phyloP scores from a whole-genome alignment of 108 stramenopile species.

The Fistulifera solaris region DNA sequence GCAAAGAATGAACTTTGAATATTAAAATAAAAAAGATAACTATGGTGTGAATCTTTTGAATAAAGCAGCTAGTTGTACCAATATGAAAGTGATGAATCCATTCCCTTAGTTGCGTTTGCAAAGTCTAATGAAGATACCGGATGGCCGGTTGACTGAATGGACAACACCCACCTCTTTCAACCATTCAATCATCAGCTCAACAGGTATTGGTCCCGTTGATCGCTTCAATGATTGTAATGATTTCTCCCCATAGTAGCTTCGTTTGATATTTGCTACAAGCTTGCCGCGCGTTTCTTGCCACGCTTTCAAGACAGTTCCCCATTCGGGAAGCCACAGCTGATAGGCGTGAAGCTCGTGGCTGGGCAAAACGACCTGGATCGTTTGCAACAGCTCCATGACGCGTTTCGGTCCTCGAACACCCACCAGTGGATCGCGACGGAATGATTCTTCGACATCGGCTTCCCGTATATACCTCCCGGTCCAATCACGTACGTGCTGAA shows the following conservation, averaged over 20 bases:
- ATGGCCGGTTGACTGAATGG: background rate
- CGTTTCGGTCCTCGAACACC: background rate
- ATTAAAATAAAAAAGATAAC: background rate
- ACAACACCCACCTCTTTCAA: background rate
- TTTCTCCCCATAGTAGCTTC: background rate
- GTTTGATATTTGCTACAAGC: background rate
- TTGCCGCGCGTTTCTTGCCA: background rate
- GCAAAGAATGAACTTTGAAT: slow-evolving; percentile 1
- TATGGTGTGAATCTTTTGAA: background rate
- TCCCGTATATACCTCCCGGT: background rate
- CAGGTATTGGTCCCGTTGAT: background rate
- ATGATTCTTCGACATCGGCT: background rate
- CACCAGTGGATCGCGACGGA: background rate
- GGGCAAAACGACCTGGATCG: background rate
- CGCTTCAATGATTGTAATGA: background rate
- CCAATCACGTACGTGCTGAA: background rate
- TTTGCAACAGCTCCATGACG: background rate
- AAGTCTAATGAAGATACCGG: background rate
- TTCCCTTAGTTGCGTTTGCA: no score
- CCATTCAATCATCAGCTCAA: background rate
- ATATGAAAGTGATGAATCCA: no score
- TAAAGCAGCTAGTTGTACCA: background rate
- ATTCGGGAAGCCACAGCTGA: background rate
- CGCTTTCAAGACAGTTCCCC: slow-evolving; percentile 1
- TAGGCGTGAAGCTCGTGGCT: background rate